Conservation (phyloP, 495 filamentous ascomycete genomes). For the Xylaria scruposa region DNA sequence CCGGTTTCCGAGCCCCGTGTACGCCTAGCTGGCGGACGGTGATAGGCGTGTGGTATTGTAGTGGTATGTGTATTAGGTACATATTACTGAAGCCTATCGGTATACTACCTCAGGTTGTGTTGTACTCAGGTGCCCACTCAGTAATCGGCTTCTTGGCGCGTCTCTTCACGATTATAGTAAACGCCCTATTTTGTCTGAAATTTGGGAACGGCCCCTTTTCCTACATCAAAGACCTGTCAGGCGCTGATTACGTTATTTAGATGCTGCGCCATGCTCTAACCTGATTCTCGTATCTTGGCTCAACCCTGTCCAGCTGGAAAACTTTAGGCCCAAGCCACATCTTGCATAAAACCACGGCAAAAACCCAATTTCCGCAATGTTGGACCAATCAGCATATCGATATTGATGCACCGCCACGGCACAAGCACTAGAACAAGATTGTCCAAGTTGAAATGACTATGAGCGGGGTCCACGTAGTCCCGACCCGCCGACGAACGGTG, state of each 20-base stretch:
- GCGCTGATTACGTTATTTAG: slow-evolving; percentile 4
- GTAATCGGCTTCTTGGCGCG: not conserved
- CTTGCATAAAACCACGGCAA: not conserved
- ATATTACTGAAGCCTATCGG: not conserved
- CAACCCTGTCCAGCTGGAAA: slow-evolving; percentile 17
- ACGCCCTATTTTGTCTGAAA: not conserved
- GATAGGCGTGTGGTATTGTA: not conserved
- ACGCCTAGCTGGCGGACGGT: not conserved
- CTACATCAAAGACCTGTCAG: not conserved
- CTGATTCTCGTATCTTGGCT: not conserved
- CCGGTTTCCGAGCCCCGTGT: slow-evolving; percentile 3
- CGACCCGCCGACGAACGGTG: slow-evolving; percentile 16
- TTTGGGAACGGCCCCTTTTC: not conserved
- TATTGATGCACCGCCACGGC: slow-evolving; percentile 11
- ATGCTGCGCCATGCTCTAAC: slow-evolving; percentile 10
- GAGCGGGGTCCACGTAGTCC: not conserved
- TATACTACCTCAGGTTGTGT: not conserved
- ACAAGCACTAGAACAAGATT: not conserved
- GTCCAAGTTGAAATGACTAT: not conserved
- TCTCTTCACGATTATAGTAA: not conserved
- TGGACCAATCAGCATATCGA: not conserved
- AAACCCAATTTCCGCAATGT: not conserved
- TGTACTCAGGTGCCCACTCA: not conserved
- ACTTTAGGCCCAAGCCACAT: slow-evolving; percentile 11
- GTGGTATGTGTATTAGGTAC: not conserved